Evolutionary conservation across 176 grass and related monocot species (phyloP).

Genomic region (Eleusine indica): DNA sequence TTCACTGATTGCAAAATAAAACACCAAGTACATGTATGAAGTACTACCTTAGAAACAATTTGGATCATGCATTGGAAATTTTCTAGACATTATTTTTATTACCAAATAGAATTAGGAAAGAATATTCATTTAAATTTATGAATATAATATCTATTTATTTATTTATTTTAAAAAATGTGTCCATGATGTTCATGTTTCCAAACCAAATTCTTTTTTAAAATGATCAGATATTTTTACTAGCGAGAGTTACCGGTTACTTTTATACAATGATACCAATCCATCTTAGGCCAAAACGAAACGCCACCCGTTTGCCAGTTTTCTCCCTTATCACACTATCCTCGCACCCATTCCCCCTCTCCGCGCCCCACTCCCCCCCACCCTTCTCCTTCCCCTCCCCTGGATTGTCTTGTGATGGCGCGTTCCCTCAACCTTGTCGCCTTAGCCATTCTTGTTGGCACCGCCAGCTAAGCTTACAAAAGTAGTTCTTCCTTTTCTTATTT

Average conservation of each 20-base stretch:
- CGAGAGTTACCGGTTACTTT: neutral
- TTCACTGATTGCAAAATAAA: neutral
- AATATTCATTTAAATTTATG: neutral
- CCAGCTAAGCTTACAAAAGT: neutral
- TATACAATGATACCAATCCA: neutral
- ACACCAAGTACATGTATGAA: neutral
- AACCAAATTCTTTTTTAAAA: too few species aligned
- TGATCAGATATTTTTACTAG: neutral
- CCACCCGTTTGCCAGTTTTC: neutral
- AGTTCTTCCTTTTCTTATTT: neutral
- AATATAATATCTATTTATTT: neutral
- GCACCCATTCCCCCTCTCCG: neutral
- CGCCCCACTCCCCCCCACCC: neutral
- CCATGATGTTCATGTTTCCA: neutral
- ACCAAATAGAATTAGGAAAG: neutral
- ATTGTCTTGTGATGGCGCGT: neutral
- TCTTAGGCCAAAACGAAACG: neutral
- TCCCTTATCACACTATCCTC: neutral
- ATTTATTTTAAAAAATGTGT: neutral
- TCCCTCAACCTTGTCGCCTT: rapidly evolving
- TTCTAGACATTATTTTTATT: neutral
- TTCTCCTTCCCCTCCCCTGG: neutral
- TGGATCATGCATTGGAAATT: neutral
- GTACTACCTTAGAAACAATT: neutral
- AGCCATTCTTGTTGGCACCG: rapidly evolving